Evolutionary conservation across 2,329 filamentous ascomycete genomes (phyloP), one percentile per base, ranked within the genome.

Genomic region (Apiospora rasikravindrae): DNA sequence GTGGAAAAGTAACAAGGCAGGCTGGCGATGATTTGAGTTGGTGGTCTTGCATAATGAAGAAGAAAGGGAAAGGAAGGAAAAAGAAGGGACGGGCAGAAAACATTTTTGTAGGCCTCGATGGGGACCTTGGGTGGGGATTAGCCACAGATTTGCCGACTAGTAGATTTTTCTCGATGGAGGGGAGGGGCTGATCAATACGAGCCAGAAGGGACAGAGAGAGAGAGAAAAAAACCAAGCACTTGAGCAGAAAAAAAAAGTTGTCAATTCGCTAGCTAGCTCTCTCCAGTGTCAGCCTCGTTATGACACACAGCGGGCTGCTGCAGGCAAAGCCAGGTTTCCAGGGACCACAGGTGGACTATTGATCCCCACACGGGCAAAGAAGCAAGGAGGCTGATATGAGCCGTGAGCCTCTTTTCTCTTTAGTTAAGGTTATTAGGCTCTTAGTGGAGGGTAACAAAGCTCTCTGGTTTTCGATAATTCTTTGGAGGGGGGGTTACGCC

Each of bases 21-120:
- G 79, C 83, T 84, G 83, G 78, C 83, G 81, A 82, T 83, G 78
- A 81, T 82, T 82, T 82, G 81, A 83, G 79, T 80, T 80, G 80
- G 83, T 84, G 85, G 85, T 86, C 84, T 85, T 83, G 40, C 73
- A 77, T 75, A 77, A 78, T 77, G 77, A 77, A 76, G 76, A 77
- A 77, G 74, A 76, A 76, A 75, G 72, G 71, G 72, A 75, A 78
- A 77, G 77, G 74, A 76, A 75, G 72, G 71, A 73, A 75, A 78
- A 77, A 73, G 76, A 75, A 73, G 71, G 70, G 70, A 64, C 24
- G 44, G 37, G 22, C 53, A 53, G 72, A 73, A 69, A 49, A 72
- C 71, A 72, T 78, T 77, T 77, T 77, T 67, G 66, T 40, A 68
- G 44, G 66, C 24, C 66, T 4, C 42, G 44, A 47, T 68, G 42